Evolutionary conservation across 139 green algal genomes (phyloP).

Genomic region (Chlorella vulgaris): DNA sequence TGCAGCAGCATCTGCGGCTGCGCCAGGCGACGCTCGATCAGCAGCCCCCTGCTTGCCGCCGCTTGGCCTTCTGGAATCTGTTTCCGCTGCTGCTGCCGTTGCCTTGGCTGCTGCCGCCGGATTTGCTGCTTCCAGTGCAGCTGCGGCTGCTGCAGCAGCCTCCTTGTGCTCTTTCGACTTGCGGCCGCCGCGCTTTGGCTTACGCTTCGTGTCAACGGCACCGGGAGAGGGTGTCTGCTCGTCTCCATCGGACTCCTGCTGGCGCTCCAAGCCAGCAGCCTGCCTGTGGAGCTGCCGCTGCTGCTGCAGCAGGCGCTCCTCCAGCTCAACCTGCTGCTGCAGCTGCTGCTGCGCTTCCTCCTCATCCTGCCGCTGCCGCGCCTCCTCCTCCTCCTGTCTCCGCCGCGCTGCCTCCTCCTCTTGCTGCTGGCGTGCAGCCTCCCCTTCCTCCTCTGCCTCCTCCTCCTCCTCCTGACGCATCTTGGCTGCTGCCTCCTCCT

Average conservation of each 20-base stretch:
- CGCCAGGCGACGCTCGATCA: no score
- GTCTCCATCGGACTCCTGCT: no score
- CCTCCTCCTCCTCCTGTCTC: not conserved
- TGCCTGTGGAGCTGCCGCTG: not conserved
- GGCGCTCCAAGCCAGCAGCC: not conserved
- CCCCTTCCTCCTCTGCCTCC: constrained; percentile 11
- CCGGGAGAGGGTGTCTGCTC: no score
- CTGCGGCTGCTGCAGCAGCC: not conserved
- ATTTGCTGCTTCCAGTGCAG: not conserved
- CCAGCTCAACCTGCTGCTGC: not conserved
- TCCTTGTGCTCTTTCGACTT: no score
- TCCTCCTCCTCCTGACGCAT: no score
- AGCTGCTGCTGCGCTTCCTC: not conserved
- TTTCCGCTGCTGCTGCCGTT: not conserved
- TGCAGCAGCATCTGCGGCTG: no score
- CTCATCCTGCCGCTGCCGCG: not conserved
- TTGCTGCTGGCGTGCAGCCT: no score
- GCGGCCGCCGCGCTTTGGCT: not conserved
- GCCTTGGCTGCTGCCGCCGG: not conserved
- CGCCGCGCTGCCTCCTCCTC: not conserved
- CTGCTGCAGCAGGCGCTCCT: not conserved
- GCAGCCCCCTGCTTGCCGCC: no score
- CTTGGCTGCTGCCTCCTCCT: not conserved
- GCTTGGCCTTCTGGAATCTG: no score
- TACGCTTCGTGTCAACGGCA: not conserved